A percentile compares a stretch with the other conserved stretches of the same genome.
Evolutionary conservation across 805 yeast species (phyloP).

Genomic region (Kodamaea kakaduensis): DNA sequence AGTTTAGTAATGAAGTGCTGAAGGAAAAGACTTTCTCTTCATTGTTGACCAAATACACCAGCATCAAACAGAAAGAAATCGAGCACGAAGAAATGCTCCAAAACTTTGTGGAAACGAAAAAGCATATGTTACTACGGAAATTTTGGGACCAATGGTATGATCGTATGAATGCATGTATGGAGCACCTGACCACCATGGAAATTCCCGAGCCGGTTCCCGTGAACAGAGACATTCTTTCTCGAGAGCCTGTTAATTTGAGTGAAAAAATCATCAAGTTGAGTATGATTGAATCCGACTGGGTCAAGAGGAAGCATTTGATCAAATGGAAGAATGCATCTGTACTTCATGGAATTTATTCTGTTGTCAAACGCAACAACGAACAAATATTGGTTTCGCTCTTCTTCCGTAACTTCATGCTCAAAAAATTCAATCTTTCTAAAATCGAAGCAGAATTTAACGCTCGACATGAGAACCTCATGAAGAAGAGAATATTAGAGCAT

Average conservation of each 20-base stretch:
- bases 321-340: slow-evolving; percentile 7
- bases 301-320: slow-evolving; percentile 1
- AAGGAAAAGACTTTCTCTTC: no score
- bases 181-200: neutral
- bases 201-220: neutral
- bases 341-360: neutral
- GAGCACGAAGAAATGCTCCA: neutral
- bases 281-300: neutral
- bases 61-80: neutral
- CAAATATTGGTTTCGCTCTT: neutral
- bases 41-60: no score
- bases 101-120: neutral
- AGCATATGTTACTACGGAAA: neutral
- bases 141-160: slow-evolving; percentile 5
- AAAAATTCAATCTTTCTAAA: slow-evolving; percentile 1
- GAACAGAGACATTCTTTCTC: neutral
- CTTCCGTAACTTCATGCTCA: slow-evolving; percentile 6
- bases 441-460: neutral
- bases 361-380: neutral
- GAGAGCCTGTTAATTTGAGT: slow-evolving; percentile 4
- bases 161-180: slow-evolving; percentile 4
- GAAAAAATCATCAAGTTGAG: slow-evolving; percentile 6
- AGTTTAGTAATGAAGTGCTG: no score
- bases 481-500: neutral
- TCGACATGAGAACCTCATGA: neutral